Evolutionary conservation across 768 basidiomycete genomes (phyloP), one percentile per base, ranked within the genome.

Genomic region (Pulveroboletus sp.): DNA sequence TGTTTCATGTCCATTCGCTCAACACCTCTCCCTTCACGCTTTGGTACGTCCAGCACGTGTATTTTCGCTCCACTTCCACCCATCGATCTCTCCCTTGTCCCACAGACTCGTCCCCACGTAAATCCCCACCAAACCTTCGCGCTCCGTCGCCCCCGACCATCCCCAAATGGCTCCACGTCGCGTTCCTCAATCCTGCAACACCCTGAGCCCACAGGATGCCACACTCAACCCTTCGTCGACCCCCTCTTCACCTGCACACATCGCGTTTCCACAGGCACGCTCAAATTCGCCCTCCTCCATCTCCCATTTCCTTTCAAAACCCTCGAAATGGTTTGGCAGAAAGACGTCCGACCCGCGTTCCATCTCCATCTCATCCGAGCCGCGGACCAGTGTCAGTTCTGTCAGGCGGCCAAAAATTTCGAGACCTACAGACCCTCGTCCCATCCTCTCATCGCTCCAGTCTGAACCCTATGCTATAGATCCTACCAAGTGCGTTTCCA

Each of bases 371-470:
- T 47, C 71, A 21, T 46, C 68, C 33, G 79, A 82, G 49, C 76
- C 80, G 1, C 69, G 81, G 50, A 56, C 76, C 1, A 82, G 78
- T 53, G 71, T 65, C 12, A 74, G 75, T 44, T 76, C 76, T 3
- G 55, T 66, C 43, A 69, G 85, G 52, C 88, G 85, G 54, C 85
- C 81, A 46, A 90, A 89, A 74, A 92, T 91, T 33, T 91, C 89
- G 30, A 82, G 84, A 40, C 89, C 89, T 1, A 89, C 87, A 5
- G 89, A 91, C 59, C 89, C 87, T 8, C 72, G 89, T 18, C 89
- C 87, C 3, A 85, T 91, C 47, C 67, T 86, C 55, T 56, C 69
- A 3, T 69, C 66, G 15, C 56, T 75, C 39, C 70, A 69, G 55
- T 60, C 65, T 17, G 81, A 86, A 56, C 71, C 69, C 2, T 79